phyloP scores from a whole-genome alignment of 176 grass and related monocot genomes.

The Oryza glumipatula region DNA sequence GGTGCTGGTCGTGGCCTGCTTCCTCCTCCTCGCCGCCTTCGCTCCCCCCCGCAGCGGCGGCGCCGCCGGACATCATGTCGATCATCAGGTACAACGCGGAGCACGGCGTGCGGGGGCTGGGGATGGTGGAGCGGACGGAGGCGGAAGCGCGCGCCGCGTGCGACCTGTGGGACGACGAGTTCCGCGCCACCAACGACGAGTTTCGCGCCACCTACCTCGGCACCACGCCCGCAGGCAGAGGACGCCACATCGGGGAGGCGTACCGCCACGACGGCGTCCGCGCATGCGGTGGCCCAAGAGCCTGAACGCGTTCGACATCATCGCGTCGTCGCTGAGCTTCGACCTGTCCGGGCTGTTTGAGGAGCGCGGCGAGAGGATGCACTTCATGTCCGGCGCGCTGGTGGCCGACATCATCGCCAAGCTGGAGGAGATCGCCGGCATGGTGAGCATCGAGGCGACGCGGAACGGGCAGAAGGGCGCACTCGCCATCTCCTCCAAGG shows the following conservation, averaged over 20 bases:
- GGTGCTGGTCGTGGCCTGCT: neutral
- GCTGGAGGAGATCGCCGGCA: constrained; percentile 58
- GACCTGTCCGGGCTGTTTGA: constrained; percentile 73
- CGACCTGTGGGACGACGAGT: constrained; percentile 32
- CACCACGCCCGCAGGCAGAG: no score
- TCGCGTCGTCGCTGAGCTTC: constrained; percentile 62
- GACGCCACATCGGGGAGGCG: no score
- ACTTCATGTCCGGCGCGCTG: constrained; percentile 51
- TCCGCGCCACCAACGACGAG: no score
- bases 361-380: constrained; percentile 56
- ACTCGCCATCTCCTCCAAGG: constrained; percentile 48
- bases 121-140: constrained; percentile 30
- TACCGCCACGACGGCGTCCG: neutral
- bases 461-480: constrained; percentile 57
- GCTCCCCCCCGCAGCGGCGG: no score
- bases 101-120: neutral
- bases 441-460: constrained; percentile 52
- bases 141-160: constrained; percentile 32
- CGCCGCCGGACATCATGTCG: neutral
- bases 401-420: constrained; percentile 55
- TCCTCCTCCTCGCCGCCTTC: neutral
- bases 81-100: neutral
- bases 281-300: constrained; percentile 49
- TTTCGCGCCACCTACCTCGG: no score
- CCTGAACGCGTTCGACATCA: constrained; percentile 73